Conservation (phyloP, 768 basidiomycete species). For the Rhodotorula paludigena region DNA sequence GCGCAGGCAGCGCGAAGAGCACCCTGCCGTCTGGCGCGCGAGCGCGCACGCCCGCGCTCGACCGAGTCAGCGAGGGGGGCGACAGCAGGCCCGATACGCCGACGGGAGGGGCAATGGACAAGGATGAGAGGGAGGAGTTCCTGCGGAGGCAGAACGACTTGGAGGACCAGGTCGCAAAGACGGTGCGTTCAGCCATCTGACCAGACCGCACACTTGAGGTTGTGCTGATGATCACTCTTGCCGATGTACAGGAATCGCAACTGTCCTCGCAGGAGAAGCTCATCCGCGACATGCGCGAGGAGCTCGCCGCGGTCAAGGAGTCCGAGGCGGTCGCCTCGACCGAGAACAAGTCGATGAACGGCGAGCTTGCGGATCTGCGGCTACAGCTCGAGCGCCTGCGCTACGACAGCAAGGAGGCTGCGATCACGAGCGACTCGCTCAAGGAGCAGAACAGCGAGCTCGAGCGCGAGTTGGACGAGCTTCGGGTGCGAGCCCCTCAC, state of each 20-base stretch:
- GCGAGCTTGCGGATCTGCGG: conserved; percentile 85
- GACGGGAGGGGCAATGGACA: conserved; percentile 77
- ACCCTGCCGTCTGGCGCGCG: no score
- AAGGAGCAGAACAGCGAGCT: conserved; percentile 90
- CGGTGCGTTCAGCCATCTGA: conserved; percentile 47
- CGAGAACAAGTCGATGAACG: conserved; percentile 93
- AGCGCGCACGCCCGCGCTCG: conserved; percentile 65
- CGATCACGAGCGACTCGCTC: conserved; percentile 87
- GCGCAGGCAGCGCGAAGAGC: conserved; percentile 52
- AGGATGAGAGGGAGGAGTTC: conserved; percentile 97
- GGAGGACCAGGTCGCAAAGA: conserved; percentile 85
- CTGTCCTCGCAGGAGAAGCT: conserved; percentile 75
- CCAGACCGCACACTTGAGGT: neutral
- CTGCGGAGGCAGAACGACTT: conserved; percentile 92
- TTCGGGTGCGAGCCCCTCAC: conserved; percentile 50
- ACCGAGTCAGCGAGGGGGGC: conserved; percentile 62
- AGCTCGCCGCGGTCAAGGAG: conserved; percentile 82
- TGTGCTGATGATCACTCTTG: neutral
- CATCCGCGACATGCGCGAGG: conserved; percentile 80
- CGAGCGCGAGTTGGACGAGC: conserved; percentile 79
- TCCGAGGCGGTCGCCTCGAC: conserved; percentile 34
- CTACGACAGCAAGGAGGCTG: conserved; percentile 91
- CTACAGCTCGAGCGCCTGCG: conserved; percentile 84
- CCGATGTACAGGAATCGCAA: conserved; percentile 59
- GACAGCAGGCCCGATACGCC: conserved; percentile 90